These are phyloP conservation scores for Zygotorulaspora chibaensis DNA, from an alignment of 805 yeast genomes.

Conservation along the genomic window DNA sequence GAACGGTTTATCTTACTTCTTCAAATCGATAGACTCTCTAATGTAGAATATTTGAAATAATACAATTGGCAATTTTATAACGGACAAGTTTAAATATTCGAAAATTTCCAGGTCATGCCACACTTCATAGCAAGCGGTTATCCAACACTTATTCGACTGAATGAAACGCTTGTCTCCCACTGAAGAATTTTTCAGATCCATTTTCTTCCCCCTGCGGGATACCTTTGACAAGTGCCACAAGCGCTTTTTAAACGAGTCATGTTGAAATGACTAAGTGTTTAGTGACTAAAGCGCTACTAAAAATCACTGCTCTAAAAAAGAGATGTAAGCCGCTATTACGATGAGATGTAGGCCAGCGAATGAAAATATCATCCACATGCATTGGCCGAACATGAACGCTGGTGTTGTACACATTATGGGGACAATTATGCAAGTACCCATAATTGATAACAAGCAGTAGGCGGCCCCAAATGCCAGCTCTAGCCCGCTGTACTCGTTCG, in stretches of 20 bases:
- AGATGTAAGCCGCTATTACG: constrained; percentile 1
- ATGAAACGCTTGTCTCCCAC: too few relatives aligned
- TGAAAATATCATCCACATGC: not conserved
- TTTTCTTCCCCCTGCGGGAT: too few relatives aligned
- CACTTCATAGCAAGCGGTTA: too few relatives aligned
- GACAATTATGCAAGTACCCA: not conserved
- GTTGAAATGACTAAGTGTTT: constrained; percentile 3
- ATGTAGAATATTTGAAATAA: too few relatives aligned
- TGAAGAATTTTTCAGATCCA: too few relatives aligned
- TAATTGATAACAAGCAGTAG: not conserved
- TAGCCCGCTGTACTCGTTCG: not conserved
- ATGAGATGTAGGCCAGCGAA: constrained; percentile 2
- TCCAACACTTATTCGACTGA: too few relatives aligned
- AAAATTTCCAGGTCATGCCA: too few relatives aligned
- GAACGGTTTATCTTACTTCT: too few relatives aligned
- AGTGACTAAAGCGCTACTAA: not conserved
- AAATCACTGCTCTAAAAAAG: not conserved
- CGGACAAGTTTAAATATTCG: too few relatives aligned
- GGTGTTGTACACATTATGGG: constrained; percentile 1
- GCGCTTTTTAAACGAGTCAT: constrained; percentile 4
- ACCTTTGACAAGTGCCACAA: too few relatives aligned
- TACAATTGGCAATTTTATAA: too few relatives aligned
- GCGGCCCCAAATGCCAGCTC: not conserved
- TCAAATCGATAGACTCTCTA: too few relatives aligned
- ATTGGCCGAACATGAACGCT: not conserved